Evolutionary conservation across 176 grass and related monocot genomes (phyloP).

Genomic region (Thalia dealbata): DNA sequence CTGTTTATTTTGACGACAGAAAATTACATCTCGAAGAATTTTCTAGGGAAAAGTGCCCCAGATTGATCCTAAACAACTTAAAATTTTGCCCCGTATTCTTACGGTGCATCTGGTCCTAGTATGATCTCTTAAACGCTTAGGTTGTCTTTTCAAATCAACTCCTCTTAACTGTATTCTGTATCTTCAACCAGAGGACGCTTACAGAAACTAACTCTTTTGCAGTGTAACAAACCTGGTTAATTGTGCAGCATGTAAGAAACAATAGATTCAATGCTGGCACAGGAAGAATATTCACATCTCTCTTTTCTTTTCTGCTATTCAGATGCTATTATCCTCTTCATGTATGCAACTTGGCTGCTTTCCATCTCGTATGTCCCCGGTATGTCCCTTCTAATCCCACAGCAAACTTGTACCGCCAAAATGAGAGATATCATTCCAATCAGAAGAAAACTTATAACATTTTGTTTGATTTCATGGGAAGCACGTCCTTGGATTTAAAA

Average conservation of each 20-base stretch:
- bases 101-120: neutral
- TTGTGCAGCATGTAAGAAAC: neutral
- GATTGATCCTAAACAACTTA: no score
- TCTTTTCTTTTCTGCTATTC: neutral
- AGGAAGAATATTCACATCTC: neutral
- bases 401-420: neutral
- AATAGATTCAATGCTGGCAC: neutral
- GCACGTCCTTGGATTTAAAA: neutral
- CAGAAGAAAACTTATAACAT: neutral
- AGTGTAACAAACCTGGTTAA: neutral
- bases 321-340: neutral
- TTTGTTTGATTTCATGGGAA: neutral
- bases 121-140: neutral
- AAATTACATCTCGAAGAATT: neutral
- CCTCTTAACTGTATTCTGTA: neutral
- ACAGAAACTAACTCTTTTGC: neutral
- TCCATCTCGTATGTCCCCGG: neutral
- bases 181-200: neutral
- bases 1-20: neutral
- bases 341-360: neutral
- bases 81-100: neutral
- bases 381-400: neutral
- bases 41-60: neutral
- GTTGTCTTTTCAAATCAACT: neutral
- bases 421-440: neutral